Evolutionary conservation across 2,329 filamentous ascomycete species (phyloP).

Genomic region (Ceratocystis cubensis): DNA sequence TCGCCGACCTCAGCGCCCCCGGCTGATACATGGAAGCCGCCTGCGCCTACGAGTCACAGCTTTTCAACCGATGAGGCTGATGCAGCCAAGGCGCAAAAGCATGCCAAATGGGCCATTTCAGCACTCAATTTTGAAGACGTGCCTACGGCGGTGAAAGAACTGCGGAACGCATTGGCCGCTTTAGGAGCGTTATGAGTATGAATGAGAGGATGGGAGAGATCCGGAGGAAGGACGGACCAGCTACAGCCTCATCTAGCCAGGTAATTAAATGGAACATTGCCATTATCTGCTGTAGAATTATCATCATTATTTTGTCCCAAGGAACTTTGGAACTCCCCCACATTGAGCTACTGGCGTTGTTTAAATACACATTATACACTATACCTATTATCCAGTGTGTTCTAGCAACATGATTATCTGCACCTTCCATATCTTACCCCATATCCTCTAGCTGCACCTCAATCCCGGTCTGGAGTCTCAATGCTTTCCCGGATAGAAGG

Average conservation of each 20-base stretch:
- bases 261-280: neutral
- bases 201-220: constrained; percentile 24
- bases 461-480: constrained; percentile 57
- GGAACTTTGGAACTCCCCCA: neutral
- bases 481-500: constrained; percentile 34
- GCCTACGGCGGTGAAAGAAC: constrained; percentile 72
- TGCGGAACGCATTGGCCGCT: constrained; percentile 58
- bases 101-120: constrained; percentile 93
- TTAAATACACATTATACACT: constrained; percentile 10
- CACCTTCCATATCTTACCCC: neutral
- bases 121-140: constrained; percentile 95
- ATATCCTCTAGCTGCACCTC: constrained; percentile 35
- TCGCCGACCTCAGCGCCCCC: neutral
- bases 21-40: neutral
- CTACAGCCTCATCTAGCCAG: neutral
- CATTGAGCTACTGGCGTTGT: neutral
- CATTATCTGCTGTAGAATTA: too few species aligned
- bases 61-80: constrained; percentile 35
- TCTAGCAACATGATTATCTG: neutral
- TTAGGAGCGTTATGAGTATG: constrained; percentile 46
- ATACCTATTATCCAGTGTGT: neutral
- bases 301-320: neutral
- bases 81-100: constrained; percentile 76
- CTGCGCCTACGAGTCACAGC: neutral
- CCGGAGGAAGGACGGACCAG: neutral